A percentile compares a stretch with the other conserved stretches of the same genome.
phyloP scores from a whole-genome alignment of 495 filamentous ascomycete species.

The Cercophora scortea region DNA sequence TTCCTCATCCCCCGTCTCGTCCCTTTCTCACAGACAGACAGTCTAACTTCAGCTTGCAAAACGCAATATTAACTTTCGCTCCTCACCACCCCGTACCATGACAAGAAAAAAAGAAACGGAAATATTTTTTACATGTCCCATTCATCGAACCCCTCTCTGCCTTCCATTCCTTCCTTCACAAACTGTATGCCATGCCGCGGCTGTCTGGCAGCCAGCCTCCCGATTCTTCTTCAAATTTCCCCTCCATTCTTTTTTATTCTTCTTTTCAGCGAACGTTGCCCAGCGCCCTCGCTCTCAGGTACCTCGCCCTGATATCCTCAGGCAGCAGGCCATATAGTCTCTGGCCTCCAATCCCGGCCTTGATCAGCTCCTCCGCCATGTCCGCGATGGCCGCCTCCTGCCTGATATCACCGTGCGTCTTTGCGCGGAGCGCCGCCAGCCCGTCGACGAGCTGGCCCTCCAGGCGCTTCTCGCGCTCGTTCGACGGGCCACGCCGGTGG shows the following conservation, averaged over 20 bases:
- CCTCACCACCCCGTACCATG: too few species aligned
- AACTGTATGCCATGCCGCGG: too few species aligned
- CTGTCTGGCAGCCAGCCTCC: too few species aligned
- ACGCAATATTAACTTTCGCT: too few species aligned
- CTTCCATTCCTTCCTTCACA: too few species aligned
- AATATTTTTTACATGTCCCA: too few species aligned
- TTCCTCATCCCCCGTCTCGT: too few species aligned
- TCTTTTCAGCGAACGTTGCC: slow-evolving; percentile 11
- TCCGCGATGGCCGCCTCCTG: slow-evolving; percentile 65
- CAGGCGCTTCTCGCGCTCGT: slow-evolving; percentile 29
- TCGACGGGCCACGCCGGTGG: slow-evolving; percentile 9
- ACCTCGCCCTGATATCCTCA: slow-evolving; percentile 19
- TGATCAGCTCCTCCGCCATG: slow-evolving; percentile 53
- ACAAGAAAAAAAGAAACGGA: too few species aligned
- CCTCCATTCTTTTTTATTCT: not conserved
- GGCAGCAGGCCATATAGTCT: slow-evolving; percentile 21
- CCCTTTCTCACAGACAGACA: too few species aligned
- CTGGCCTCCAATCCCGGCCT: not conserved
- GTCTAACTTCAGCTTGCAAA: too few species aligned
- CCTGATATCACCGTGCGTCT: slow-evolving; percentile 38
- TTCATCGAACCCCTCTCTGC: too few species aligned
- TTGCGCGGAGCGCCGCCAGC: slow-evolving; percentile 54
- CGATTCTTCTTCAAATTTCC: too few species aligned
- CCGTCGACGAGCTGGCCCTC: slow-evolving; percentile 54
- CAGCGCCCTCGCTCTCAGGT: slow-evolving; percentile 19